Evolutionary conservation across 2,329 filamentous ascomycete species (phyloP).

Genomic region (Neofusicoccum kwambonambiense): DNA sequence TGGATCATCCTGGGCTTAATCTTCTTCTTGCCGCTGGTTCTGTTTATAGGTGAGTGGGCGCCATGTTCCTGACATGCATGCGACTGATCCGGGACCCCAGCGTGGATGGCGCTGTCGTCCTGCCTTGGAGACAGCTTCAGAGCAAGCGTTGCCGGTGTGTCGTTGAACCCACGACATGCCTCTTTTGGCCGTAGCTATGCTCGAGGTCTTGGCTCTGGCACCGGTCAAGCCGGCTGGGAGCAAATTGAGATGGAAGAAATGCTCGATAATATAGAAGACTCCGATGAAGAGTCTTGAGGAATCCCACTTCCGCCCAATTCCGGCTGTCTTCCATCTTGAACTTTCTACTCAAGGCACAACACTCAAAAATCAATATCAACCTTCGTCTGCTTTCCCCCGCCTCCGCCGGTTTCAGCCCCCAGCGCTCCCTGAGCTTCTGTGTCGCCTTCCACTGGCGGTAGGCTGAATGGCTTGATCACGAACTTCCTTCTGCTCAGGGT

Average conservation of each 20-base stretch:
- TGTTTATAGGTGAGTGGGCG: conserved; percentile 27
- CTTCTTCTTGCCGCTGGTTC: conserved; percentile 36
- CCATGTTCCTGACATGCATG: too few relatives aligned
- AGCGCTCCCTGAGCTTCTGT: conserved; percentile 55
- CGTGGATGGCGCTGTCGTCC: conserved; percentile 54
- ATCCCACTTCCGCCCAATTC: not conserved
- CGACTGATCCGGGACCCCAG: conserved; percentile 25
- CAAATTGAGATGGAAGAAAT: conserved; percentile 64
- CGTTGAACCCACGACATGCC: conserved; percentile 42
- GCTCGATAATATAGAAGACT: conserved; percentile 40
- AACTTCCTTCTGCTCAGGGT: conserved; percentile 81
- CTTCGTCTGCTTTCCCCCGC: conserved; percentile 52
- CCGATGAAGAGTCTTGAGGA: conserved; percentile 19
- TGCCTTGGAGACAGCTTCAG: conserved; percentile 56
- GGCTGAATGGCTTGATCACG: conserved; percentile 80
- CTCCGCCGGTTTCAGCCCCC: conserved; percentile 38
- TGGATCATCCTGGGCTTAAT: conserved; percentile 32
- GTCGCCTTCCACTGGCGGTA: conserved; percentile 83
- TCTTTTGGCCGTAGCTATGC: conserved; percentile 58
- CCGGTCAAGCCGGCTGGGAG: conserved; percentile 56
- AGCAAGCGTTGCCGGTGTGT: conserved; percentile 42
- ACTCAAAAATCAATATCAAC: conserved; percentile 69
- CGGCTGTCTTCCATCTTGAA: conserved; percentile 21
- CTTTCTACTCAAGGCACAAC: not conserved
- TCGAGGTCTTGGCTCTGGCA: conserved; percentile 53